Evolutionary conservation across 2,329 filamentous ascomycete species (phyloP), one percentile per base, ranked within the genome.

Genomic region (Teratosphaeria zuluensis): DNA sequence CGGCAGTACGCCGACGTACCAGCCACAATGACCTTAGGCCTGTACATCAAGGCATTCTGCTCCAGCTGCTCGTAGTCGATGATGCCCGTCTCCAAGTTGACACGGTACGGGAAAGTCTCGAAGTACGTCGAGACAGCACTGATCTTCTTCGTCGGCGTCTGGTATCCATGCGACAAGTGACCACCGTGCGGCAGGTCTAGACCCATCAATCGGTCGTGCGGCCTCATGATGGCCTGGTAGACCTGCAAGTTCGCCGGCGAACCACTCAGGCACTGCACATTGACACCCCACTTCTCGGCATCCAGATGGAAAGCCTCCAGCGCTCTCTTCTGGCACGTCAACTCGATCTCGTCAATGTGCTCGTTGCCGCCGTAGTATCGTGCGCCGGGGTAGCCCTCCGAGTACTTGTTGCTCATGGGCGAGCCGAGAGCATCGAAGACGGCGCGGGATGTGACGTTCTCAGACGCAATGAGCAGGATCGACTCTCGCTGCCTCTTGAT

Each of bases 361-460:
- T 99, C 89, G 81, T 99, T 99, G 73, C 94, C 94, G 73, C 94
- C 94, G 73, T 99, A 99, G 84, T 99, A 99, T 77, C 94, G 88
- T 70, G 94, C 94, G 74, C 94, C 94, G 67, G 94, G 94, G 77
- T 96, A 96, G 66, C 94, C 94, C 82, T 99, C 94, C 19, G 91
- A 96, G 84, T 99, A 99, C 82, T 99, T 99, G 85, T 99, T 79
- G 78, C 72, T 90, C 89, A 94, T 95, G 75, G 89, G 88, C 60
- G 87, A 92, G 71, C 94, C 94, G 66, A 99, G 86, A 61, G 94
- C 94, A 80, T 99, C 92, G 80, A 96, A 96, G 72, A 99, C 94
- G 70, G 94, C 92, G 69, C 92, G 91, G 63, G 94, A 99, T 60
- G 94, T 99, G 78, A 99, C 92, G 82, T 99, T 99, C 82, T 99